These are phyloP conservation scores for Pyrus hybrid DNA, from an alignment of 331 rosid species.

Conservation along the genomic window DNA sequence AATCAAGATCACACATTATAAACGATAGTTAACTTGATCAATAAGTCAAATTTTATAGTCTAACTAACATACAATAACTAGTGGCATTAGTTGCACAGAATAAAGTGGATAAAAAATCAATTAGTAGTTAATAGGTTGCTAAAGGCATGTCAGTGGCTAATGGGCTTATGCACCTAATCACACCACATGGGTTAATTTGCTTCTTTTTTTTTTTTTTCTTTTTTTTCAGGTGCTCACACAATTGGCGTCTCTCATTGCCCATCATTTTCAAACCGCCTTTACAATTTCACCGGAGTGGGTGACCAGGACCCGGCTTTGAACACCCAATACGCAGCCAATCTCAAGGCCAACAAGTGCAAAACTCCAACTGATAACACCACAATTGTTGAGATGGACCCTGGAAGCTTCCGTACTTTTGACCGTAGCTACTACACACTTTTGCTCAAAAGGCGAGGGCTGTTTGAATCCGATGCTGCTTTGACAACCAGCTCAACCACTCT, in stretches of 20 bases:
- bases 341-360: slow-evolving; percentile 55
- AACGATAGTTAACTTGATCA: too few relatives aligned
- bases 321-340: slow-evolving; percentile 52
- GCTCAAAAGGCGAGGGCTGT: slow-evolving; percentile 58
- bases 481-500: slow-evolving; percentile 32
- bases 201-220: too few relatives aligned
- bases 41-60: too few relatives aligned
- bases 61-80: not conserved
- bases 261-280: slow-evolving; percentile 49
- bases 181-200: not conserved
- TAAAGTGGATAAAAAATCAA: too few relatives aligned
- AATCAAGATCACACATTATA: not conserved
- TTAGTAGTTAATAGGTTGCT: not conserved
- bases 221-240: slow-evolving; percentile 71
- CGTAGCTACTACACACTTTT: slow-evolving; percentile 46
- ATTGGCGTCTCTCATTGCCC: slow-evolving; percentile 67
- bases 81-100: too few relatives aligned
- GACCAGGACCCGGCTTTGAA: slow-evolving; percentile 70
- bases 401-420: slow-evolving; percentile 69
- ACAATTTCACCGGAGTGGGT: slow-evolving; percentile 62
- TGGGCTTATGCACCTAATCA: not conserved
- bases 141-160: too few relatives aligned
- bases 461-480: slow-evolving; percentile 64
- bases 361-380: slow-evolving; percentile 36
- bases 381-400: slow-evolving; percentile 80